Base-by-base conservation (phyloP, 2,329 filamentous ascomycete genomes). In the Hymenoscyphus linearis region DNA sequence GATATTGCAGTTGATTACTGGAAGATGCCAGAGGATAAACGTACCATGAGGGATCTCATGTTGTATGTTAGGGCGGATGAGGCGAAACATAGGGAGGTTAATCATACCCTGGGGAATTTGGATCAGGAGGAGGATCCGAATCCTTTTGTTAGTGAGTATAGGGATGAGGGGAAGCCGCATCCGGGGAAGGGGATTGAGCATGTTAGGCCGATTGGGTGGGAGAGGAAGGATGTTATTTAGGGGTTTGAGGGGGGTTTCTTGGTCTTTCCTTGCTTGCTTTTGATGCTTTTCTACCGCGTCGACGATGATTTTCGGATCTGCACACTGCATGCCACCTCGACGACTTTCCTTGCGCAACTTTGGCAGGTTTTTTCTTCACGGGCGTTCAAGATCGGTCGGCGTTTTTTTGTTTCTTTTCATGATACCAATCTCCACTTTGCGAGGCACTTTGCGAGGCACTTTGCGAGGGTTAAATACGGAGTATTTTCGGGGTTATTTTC, bases 71-170 rank as follows among this genome's bases (percentile, higher is more conserved):
- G 93, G 34, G 90, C 89, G n/a, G 90, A 93, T 71, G 92, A 96
- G 75, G 90, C 90, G 3, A 90, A 90, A 73, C 92, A 96, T 72
- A 60, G 95, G 36, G 95, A 96, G 72, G 93, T 98, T 69, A 98
- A 99, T 76, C 95, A 99, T 74, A 98, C 95, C 0, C 77, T 99
- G 50, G 86, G 89, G 57, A 98, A 98, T 73, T 79, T 99, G 88
- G 64, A 96, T 68, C 91, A 95, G 73, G 86, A 85, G 58, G 81
- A 86, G 36, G 95, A 99, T 71, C 93, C 93, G 1, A 99, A 99
- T 71, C 95, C 95, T 2, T 99, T 95, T 71, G 88, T 91, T 53
- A 90, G 87, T 74, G 82, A 86, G 68, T 97, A 93, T 79, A 91
- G 89, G 75, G 85, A 91, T 64, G 78, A 79, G 14, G 77, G 78